These are phyloP conservation scores for Phaffomyces thermotolerans DNA, from an alignment of 805 yeast species.

Conservation along the genomic window DNA sequence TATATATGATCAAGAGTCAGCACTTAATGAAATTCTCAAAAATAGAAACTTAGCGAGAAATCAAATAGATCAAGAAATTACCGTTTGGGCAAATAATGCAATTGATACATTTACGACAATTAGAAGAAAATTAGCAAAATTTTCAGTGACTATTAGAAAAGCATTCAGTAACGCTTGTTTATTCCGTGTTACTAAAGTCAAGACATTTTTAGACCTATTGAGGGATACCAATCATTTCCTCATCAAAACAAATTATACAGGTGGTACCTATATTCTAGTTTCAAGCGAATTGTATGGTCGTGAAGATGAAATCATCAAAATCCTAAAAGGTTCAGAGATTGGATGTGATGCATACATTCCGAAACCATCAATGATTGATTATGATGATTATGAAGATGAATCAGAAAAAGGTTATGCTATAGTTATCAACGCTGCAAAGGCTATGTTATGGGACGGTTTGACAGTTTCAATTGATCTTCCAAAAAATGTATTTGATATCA, in stretches of 20 bases:
- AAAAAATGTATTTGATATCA: slow-evolving; percentile 40
- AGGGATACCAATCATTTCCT: slow-evolving; percentile 66
- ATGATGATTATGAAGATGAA: slow-evolving; percentile 26
- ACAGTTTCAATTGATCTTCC: slow-evolving; percentile 48
- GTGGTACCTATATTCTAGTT: slow-evolving; percentile 77
- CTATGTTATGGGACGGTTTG: slow-evolving; percentile 86
- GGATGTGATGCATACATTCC: slow-evolving; percentile 42
- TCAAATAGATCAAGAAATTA: slow-evolving; percentile 28
- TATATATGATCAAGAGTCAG: slow-evolving; percentile 62
- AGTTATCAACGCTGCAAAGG: slow-evolving; percentile 72
- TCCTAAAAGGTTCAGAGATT: slow-evolving; percentile 39
- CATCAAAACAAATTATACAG: slow-evolving; percentile 62
- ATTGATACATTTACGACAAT: slow-evolving; percentile 67
- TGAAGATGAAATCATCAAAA: slow-evolving; percentile 36
- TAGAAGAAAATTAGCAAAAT: slow-evolving; percentile 77
- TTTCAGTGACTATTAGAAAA: slow-evolving; percentile 57
- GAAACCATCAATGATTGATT: slow-evolving; percentile 10
- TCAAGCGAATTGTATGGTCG: slow-evolving; percentile 39
- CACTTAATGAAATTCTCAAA: slow-evolving; percentile 39
- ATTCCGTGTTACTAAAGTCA: slow-evolving; percentile 46
- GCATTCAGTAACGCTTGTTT: slow-evolving; percentile 69
- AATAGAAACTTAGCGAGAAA: slow-evolving; percentile 1
- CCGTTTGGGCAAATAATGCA: slow-evolving; percentile 42
- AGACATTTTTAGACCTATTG: slow-evolving; percentile 48
- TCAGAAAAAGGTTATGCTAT: slow-evolving; percentile 49